Percentiles rank a stretch among this genome's conserved stretches.
These are phyloP conservation scores for Penicillium sp. DNA, from an alignment of 2,329 filamentous ascomycete genomes.

Conservation along the genomic window DNA sequence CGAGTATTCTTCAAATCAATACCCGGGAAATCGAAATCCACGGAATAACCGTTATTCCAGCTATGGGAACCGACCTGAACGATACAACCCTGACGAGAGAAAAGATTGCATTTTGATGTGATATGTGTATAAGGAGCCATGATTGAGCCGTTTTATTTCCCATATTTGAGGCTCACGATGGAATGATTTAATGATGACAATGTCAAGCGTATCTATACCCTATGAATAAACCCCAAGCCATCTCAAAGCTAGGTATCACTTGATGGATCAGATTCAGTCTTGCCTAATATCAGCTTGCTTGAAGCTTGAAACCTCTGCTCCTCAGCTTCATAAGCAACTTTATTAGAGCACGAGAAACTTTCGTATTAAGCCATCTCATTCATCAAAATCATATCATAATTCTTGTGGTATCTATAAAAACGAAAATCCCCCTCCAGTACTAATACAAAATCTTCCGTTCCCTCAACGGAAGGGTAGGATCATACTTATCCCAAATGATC, in stretches of 20 bases:
- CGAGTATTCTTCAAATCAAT: slow-evolving; percentile 12
- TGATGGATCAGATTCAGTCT: too few species aligned
- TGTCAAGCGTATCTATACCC: background rate
- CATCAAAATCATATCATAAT: background rate
- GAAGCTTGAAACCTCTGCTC: too few species aligned
- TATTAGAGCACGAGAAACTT: background rate
- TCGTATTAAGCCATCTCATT: background rate
- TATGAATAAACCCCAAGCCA: background rate
- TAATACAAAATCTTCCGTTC: slow-evolving; percentile 54
- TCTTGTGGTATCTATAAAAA: background rate
- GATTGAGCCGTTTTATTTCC: background rate
- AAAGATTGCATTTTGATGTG: slow-evolving; percentile 48
- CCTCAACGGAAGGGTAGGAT: slow-evolving; percentile 58
- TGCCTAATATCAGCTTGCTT: too few species aligned
- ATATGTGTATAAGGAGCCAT: slow-evolving; percentile 1
- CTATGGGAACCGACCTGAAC: slow-evolving; percentile 5
- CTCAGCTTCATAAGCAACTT: background rate
- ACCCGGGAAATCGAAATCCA: slow-evolving; percentile 17
- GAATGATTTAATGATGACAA: background rate
- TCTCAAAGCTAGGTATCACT: too few species aligned
- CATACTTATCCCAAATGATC: slow-evolving; percentile 61
- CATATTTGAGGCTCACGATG: background rate
- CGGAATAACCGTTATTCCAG: slow-evolving; percentile 3
- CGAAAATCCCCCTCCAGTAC: background rate
- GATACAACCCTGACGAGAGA: slow-evolving; percentile 14